Evolutionary conservation across 2,329 filamentous ascomycete genomes (phyloP).

Genomic region (Phoma sp.): DNA sequence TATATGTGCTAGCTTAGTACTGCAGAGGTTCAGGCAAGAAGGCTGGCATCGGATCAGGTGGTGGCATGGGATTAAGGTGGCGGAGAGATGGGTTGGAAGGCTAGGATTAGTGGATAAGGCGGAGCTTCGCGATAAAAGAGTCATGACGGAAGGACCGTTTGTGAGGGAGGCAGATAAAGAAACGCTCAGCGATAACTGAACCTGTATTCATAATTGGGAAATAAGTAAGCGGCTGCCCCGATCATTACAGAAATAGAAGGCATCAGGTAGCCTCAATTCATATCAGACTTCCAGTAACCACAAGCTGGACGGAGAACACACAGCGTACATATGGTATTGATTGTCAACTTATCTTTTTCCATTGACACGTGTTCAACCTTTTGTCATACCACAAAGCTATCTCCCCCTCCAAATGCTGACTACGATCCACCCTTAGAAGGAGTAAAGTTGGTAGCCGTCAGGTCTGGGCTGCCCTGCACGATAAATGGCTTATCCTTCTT

Average conservation of each 20-base stretch:
- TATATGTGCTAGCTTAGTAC: conserved; percentile 22
- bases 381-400: too few relatives aligned
- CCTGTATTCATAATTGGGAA: too few relatives aligned
- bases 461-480: conserved; percentile 47
- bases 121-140: neutral
- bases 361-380: too few relatives aligned
- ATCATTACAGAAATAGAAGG: neutral
- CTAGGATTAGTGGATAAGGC: neutral
- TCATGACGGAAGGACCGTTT: too few relatives aligned
- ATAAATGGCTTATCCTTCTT: conserved; percentile 52
- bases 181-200: too few relatives aligned
- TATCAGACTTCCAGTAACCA: neutral
- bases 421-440: conserved; percentile 9
- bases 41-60: conserved; percentile 25
- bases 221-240: too few relatives aligned
- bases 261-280: too few relatives aligned
- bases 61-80: conserved; percentile 26
- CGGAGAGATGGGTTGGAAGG: conserved; percentile 25
- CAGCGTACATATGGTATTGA: neutral
- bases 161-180: too few relatives aligned
- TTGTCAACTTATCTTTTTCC: too few relatives aligned
- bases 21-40: conserved; percentile 25
- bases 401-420: neutral
- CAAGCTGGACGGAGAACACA: neutral
- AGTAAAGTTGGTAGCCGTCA: conserved; percentile 48